Evolutionary conservation across 208 protist genomes (phyloP).

Genomic region (Leishmania lainsoni): DNA sequence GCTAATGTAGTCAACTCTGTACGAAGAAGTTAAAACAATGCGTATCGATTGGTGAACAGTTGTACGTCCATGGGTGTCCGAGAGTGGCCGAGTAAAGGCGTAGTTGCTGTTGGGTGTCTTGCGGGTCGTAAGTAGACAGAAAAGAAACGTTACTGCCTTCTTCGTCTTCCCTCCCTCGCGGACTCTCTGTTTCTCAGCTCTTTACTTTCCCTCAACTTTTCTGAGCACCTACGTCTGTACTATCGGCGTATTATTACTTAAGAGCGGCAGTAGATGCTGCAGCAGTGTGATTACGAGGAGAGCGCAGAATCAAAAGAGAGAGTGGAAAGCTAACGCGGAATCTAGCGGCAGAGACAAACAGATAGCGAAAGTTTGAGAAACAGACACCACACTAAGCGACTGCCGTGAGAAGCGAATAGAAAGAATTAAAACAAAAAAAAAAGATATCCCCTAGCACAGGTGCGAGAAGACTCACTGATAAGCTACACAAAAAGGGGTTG

Average conservation of each 20-base stretch:
- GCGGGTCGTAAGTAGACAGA: neutral
- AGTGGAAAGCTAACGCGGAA: neutral
- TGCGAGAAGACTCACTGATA: slow-evolving; percentile 2
- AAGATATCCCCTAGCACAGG: neutral
- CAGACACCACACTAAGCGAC: neutral
- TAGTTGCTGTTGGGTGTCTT: neutral
- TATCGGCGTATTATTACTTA: neutral
- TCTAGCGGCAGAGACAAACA: neutral
- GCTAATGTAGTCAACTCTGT: neutral
- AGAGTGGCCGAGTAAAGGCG: neutral
- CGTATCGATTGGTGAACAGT: neutral
- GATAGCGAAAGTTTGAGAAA: neutral
- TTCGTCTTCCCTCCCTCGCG: neutral
- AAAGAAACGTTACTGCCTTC: neutral
- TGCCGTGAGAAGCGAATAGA: neutral
- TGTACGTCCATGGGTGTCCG: neutral
- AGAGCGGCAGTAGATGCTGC: neutral
- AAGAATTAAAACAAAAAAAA: neutral
- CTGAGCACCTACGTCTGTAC: neutral
- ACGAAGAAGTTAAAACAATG: neutral
- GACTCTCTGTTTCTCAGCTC: neutral
- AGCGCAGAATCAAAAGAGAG: slow-evolving; percentile 4
- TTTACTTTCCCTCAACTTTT: neutral
- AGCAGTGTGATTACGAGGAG: neutral
- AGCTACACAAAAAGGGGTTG: slow-evolving; percentile 4